Evolutionary conservation across 2,329 filamentous ascomycete genomes (phyloP), one percentile per base, ranked within the genome.

Genomic region (Calonectria pseudoreteaudii): DNA sequence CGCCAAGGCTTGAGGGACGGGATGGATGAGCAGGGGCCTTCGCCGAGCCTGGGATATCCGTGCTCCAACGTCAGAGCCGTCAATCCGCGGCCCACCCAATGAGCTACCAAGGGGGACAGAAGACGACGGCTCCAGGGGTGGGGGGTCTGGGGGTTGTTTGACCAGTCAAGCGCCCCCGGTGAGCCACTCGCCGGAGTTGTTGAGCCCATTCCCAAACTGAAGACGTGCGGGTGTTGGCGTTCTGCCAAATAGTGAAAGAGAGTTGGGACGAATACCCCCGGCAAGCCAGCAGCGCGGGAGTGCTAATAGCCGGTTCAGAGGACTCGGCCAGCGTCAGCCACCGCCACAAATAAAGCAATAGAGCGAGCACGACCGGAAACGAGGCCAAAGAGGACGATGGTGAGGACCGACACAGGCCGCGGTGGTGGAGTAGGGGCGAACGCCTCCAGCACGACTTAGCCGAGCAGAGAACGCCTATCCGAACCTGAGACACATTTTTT

Each of bases 261-360:
- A 69, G 71, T 73, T 66, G 71, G 66, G 71, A 73, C 60, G 66
- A 73, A 70, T 67, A 60, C 50, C 41, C 50, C 50, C 23, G 47
- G 14, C 20, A 28, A 34, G 11, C 50, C 41, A 58, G 28, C 36
- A 47, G 31, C 26, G 34, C 26, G 34, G 26, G 23, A 16, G 41
- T 23, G 47, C 41, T 62, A 60, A 41, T 30, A 52, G 18, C 31
- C 34, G 31, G n/a, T 60, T 60, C 23, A 38, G 36, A 23, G 18
- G 14, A 6, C 52, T 58, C 34, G 34, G 66, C 31, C n/a, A 64
- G 49, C 36, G 53, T 62, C 44, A 69, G 66, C 50, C 60, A 49
- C 52, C 31, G 44, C 56, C 44, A 23, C 66, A 44, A 50, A 44
- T 58, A 26, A 41, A n/a, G 4, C 67, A 31, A 31, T 36, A 56